These are phyloP conservation scores for Leishmania aethiopica DNA, from an alignment of 208 protist genomes.

Conservation along the genomic window DNA sequence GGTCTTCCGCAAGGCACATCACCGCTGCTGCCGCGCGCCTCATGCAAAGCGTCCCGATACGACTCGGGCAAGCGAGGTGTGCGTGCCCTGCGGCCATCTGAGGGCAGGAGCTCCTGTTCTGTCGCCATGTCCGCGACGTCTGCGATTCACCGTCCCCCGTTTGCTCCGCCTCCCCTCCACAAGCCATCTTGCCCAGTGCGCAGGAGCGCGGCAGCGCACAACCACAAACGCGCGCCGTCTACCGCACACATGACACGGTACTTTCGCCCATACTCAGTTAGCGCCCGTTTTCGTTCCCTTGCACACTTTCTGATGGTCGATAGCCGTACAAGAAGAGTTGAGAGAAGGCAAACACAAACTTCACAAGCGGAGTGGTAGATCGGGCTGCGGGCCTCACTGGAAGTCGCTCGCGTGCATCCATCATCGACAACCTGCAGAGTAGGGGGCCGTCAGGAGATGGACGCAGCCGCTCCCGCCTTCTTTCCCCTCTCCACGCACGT, in stretches of 20 bases:
- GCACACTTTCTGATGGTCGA: background rate
- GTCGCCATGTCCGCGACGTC: background rate
- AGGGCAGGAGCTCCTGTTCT: background rate
- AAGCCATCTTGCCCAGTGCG: background rate
- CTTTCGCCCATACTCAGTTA: background rate
- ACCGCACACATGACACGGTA: background rate
- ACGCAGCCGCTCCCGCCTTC: background rate
- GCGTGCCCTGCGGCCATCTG: background rate
- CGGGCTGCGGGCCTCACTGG: background rate
- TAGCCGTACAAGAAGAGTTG: background rate
- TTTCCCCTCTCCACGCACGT: background rate
- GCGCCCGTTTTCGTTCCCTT: background rate
- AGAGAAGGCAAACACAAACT: background rate
- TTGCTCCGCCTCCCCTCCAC: background rate
- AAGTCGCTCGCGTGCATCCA: background rate
- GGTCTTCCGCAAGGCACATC: background rate
- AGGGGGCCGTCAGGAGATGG: background rate
- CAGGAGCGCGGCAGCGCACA: background rate
- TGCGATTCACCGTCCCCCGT: background rate
- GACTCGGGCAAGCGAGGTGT: background rate
- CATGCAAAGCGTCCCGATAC: background rate
- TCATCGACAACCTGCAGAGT: background rate
- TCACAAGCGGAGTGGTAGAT: background rate
- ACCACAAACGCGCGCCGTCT: background rate
- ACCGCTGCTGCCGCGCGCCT: background rate